Evolutionary conservation across 257 asterid genomes (phyloP).

Genomic region (Capsicum chinense): DNA sequence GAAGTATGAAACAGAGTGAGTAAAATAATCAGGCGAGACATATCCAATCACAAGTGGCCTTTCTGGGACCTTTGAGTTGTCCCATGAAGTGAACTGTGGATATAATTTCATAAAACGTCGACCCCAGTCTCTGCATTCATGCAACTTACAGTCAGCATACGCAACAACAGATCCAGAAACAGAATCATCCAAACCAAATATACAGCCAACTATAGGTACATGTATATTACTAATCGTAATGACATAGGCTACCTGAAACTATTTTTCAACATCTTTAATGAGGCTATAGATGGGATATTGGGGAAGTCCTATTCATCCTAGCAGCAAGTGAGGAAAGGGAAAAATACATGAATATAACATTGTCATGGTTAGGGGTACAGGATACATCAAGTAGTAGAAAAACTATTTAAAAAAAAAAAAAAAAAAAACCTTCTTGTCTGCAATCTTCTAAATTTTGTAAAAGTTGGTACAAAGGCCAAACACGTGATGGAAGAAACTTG

Average conservation of each 20-base stretch:
- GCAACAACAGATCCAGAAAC: constrained; percentile 15
- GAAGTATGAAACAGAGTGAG: constrained; percentile 97
- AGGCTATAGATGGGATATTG: constrained; percentile 18
- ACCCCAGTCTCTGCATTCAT: constrained; percentile 93
- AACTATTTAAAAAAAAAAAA: neutral
- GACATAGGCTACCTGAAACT: neutral
- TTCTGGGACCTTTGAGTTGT: constrained; percentile 83
- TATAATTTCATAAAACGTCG: constrained; percentile 87
- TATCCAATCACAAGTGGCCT: constrained; percentile 90
- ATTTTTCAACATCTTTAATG: neutral
- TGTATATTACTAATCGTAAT: neutral
- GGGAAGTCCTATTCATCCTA: constrained; percentile 14
- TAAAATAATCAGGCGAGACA: constrained; percentile 98
- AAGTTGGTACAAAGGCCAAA: neutral
- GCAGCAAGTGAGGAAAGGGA: neutral
- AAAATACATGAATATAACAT: neutral
- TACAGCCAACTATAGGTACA: neutral
- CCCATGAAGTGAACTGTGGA: constrained; percentile 89
- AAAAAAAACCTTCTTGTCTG: neutral
- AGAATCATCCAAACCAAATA: neutral
- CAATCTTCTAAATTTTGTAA: neutral
- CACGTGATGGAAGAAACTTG: constrained; percentile 10
- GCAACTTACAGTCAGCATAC: constrained; percentile 37
- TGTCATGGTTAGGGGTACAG: neutral
- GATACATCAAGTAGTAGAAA: neutral